Evolutionary conservation across 768 basidiomycete genomes (phyloP).

Genomic region (Melanogaster broomeanus): DNA sequence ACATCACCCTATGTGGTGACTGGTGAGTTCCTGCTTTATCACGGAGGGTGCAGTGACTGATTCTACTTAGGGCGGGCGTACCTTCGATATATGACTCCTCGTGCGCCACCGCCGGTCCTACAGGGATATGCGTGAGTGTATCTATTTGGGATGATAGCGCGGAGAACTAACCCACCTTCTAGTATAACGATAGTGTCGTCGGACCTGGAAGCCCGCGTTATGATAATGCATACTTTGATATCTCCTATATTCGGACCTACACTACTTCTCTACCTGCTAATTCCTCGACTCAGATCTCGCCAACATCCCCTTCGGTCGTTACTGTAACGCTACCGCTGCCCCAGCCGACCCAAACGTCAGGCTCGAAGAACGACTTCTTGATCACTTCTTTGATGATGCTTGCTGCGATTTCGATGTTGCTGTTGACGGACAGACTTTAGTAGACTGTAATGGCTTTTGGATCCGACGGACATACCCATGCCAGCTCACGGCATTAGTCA

Average conservation of each 20-base stretch:
- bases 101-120: conserved; percentile 40
- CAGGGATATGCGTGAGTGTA: conserved; percentile 43
- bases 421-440: neutral
- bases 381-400: neutral
- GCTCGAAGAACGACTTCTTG: neutral
- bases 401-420: neutral
- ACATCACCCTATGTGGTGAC: conserved; percentile 55
- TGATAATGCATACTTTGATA: conserved; percentile 66
- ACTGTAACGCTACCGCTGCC: neutral
- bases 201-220: conserved; percentile 56
- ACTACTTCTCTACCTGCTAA: conserved; percentile 27
- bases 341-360: neutral
- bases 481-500: neutral
- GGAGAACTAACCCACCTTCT: neutral
- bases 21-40: conserved; percentile 36
- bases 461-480: neutral
- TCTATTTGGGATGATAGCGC: neutral
- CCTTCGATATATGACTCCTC: conserved; percentile 41
- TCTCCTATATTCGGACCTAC: conserved; percentile 66
- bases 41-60: neutral
- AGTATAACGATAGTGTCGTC: conserved; percentile 58
- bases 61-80: conserved; percentile 48
- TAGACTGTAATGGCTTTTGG: neutral
- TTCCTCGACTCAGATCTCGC: conserved; percentile 8
- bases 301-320: neutral